Percentiles rank a stretch among this genome's conserved stretches.
Evolutionary conservation across 805 yeast species (phyloP).

Genomic region (Jamesozyma hellenica): DNA sequence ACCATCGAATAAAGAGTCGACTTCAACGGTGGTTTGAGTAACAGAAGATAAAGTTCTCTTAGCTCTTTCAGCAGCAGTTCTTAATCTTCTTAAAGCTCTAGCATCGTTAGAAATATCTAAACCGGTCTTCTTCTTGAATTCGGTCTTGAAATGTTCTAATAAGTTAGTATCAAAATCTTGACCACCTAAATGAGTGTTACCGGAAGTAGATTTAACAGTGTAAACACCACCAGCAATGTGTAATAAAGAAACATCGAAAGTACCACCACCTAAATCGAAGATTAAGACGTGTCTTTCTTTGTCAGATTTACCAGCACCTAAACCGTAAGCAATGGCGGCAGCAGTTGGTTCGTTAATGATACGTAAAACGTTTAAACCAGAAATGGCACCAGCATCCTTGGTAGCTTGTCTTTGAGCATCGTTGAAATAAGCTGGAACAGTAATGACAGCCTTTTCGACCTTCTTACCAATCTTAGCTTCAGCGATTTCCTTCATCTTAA

Average conservation of each 20-base stretch:
- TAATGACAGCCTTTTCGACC: conserved; percentile 53
- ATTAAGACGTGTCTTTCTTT: conserved; percentile 82
- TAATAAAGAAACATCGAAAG: conserved; percentile 85
- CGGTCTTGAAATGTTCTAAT: conserved; percentile 84
- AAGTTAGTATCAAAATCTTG: conserved; percentile 97
- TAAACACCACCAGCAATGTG: conserved; percentile 93
- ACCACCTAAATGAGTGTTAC: conserved; percentile 99
- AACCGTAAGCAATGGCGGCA: conserved; percentile 98
- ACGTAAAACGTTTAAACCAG: too few relatives aligned
- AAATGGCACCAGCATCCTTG: conserved; percentile 85
- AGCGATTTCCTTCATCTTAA: conserved; percentile 75
- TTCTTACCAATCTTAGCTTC: conserved; percentile 65
- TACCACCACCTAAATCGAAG: conserved; percentile 98
- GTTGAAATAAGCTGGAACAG: conserved; percentile 78
- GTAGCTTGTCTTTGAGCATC: conserved; percentile 77
- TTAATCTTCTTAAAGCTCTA: conserved; percentile 40
- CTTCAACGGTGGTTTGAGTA: conserved; percentile 92
- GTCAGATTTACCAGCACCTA: conserved; percentile 77
- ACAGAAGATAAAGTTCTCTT: conserved; percentile 96
- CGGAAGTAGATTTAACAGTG: conserved; percentile 96
- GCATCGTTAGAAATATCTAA: conserved; percentile 81
- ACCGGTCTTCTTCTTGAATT: conserved; percentile 93
- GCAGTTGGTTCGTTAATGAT: too few relatives aligned
- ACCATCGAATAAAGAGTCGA: conserved; percentile 91
- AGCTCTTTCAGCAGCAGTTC: conserved; percentile 99